Evolutionary conservation across 1,284 basidiomycete genomes (phyloP).

Genomic region (Lentinula novae-zelandiae): DNA sequence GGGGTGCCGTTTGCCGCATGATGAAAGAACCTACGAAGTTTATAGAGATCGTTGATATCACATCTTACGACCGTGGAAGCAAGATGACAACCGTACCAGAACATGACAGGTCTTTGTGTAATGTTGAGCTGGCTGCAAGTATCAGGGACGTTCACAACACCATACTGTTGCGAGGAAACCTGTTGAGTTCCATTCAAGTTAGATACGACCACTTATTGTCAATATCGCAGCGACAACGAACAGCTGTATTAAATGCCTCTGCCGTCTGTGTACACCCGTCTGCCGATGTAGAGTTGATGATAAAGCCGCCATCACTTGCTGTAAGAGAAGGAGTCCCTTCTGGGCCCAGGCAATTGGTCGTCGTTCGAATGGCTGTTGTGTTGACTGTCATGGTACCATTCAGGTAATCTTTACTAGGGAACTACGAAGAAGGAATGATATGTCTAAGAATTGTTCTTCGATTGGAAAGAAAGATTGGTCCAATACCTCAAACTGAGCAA

Average conservation of each 20-base stretch:
- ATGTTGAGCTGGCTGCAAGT: constrained; percentile 27
- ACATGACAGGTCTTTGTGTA: constrained; percentile 55
- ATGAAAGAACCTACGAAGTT: constrained; percentile 34
- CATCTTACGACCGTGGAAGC: not conserved
- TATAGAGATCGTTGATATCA: not conserved
- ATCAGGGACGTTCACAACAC: constrained; percentile 37
- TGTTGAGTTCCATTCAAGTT: constrained; percentile 15
- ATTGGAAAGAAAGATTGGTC: constrained; percentile 3
- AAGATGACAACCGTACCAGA: constrained; percentile 45
- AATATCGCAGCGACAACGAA: constrained; percentile 16
- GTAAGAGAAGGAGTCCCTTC: constrained; percentile 24
- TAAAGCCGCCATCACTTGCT: constrained; percentile 22
- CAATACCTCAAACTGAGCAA: constrained; percentile 32
- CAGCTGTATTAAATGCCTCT: constrained; percentile 31
- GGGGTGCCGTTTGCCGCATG: constrained; percentile 24
- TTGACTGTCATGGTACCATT: constrained; percentile 52
- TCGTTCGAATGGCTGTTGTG: constrained; percentile 49
- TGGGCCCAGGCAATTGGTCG: constrained; percentile 43
- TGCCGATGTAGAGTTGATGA: constrained; percentile 37
- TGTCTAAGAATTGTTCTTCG: not conserved
- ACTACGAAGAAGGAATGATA: constrained; percentile 24
- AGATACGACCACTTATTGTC: not conserved
- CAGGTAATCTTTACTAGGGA: constrained; percentile 34
- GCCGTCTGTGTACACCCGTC: constrained; percentile 39
- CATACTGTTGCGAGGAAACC: constrained; percentile 42